Evolutionary conservation across 768 basidiomycete genomes (phyloP).

Genomic region (Nevesoporus exiguus): DNA sequence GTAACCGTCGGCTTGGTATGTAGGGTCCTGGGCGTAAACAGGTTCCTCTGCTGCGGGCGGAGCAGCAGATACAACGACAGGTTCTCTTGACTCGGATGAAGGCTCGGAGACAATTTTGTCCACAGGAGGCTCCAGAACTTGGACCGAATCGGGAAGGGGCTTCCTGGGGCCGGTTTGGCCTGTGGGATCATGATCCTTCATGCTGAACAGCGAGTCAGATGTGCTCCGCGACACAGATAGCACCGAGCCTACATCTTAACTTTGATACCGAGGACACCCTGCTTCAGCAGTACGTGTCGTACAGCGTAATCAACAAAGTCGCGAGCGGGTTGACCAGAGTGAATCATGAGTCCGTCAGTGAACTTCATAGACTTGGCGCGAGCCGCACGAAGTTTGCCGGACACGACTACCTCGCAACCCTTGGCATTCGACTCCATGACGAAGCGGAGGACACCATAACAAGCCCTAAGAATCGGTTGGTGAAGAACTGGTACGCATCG

Average conservation of each 20-base stretch:
- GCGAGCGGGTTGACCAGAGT: slow-evolving; percentile 94
- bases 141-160: slow-evolving; percentile 93
- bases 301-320: slow-evolving; percentile 99
- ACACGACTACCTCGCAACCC: slow-evolving; percentile 99
- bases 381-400: slow-evolving; percentile 98
- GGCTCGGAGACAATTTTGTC: slow-evolving; percentile 91
- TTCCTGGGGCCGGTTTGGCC: slow-evolving; percentile 86
- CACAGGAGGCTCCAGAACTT: slow-evolving; percentile 82
- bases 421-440: slow-evolving; percentile 99
- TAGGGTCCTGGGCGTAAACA: slow-evolving; percentile 29
- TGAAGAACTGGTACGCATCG: not conserved
- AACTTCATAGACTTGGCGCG: slow-evolving; percentile 99
- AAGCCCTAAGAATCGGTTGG: slow-evolving; percentile 54
- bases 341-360: slow-evolving; percentile 99
- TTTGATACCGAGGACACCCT: slow-evolving; percentile 99
- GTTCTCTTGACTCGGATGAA: slow-evolving; percentile 85
- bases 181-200: slow-evolving; percentile 95
- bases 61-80: slow-evolving; percentile 46
- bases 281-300: slow-evolving; percentile 94
- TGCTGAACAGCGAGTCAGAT: slow-evolving; percentile 49
- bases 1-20: slow-evolving; percentile 43
- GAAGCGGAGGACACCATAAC: slow-evolving; percentile 99
- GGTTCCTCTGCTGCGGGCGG: slow-evolving; percentile 53
- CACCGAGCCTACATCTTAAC: slow-evolving; percentile 83
- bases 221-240: not conserved